These are phyloP conservation scores for Vigna radiata DNA, from an alignment of 306 rosid species.

Conservation along the genomic window DNA sequence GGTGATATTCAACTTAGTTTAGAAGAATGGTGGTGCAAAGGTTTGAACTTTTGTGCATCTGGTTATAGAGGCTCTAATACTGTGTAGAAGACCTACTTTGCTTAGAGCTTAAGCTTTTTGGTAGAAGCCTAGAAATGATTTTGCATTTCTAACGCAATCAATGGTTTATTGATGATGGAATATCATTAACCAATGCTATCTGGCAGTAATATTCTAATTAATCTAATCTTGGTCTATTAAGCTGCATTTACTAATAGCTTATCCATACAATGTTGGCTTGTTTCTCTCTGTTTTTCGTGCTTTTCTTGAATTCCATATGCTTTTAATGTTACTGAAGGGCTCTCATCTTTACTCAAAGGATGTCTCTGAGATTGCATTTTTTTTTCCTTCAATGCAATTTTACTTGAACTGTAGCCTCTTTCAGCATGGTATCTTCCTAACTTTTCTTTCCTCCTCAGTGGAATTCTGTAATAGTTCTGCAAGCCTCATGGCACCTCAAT, in stretches of 20 bases:
- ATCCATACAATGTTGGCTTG: constrained; percentile 2
- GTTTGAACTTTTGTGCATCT: background rate
- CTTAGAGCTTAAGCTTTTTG: constrained; percentile 6
- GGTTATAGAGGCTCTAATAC: background rate
- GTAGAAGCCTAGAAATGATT: constrained; percentile 6
- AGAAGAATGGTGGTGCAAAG: background rate
- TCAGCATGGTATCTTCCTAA: no score
- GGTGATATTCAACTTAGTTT: constrained; percentile 1
- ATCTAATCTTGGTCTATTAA: constrained; percentile 3
- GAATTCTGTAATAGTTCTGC: constrained; percentile 25
- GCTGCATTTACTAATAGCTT: constrained; percentile 11
- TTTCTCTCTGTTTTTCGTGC: background rate
- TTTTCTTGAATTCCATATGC: constrained; percentile 4
- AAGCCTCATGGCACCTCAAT: constrained; percentile 14
- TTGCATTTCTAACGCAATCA: background rate
- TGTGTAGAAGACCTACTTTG: background rate
- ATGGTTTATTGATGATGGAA: background rate
- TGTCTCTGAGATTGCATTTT: background rate
- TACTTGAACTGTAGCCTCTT: no score
- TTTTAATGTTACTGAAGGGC: background rate
- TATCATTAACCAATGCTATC: background rate
- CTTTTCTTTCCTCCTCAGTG: no score
- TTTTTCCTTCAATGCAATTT: no score
- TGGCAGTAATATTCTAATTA: background rate
- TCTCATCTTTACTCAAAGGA: background rate